Percentiles rank a stretch among this genome's conserved stretches.
Conservation (phyloP, 345 rosid genomes). For the Rubroshorea leprosula region DNA sequence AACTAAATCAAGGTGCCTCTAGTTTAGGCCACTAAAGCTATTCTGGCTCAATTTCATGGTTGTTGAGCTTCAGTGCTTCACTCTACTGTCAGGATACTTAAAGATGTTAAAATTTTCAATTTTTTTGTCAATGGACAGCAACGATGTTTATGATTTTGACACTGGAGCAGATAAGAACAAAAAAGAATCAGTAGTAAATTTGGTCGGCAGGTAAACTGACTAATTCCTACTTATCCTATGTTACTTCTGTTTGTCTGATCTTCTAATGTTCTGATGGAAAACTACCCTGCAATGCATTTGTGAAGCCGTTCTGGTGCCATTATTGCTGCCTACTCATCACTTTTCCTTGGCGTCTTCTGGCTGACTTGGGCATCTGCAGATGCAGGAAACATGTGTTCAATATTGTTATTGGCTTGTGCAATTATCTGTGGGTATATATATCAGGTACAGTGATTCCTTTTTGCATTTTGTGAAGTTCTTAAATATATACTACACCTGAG, state of each 20-base stretch:
- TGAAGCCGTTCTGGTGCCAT: slow-evolving; percentile 66
- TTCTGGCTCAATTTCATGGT: too few species aligned
- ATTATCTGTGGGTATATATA: slow-evolving; percentile 71
- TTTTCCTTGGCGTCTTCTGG: slow-evolving; percentile 53
- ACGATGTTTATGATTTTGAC: slow-evolving; percentile 90
- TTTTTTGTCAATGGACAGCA: slow-evolving; percentile 49
- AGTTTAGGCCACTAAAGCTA: too few species aligned
- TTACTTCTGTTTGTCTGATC: neutral
- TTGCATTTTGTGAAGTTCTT: neutral
- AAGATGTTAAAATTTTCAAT: too few species aligned
- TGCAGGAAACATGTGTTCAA: slow-evolving; percentile 46
- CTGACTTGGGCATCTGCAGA: slow-evolving; percentile 50
- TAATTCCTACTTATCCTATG: too few species aligned
- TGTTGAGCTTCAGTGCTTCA: too few species aligned
- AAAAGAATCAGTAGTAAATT: slow-evolving; percentile 80
- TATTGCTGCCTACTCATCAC: slow-evolving; percentile 47
- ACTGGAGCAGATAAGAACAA: slow-evolving; percentile 91
- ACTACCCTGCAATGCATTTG: slow-evolving; percentile 14
- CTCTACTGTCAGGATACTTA: too few species aligned
- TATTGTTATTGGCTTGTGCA: slow-evolving; percentile 56
- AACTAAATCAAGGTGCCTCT: too few species aligned
- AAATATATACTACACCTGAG: too few species aligned
- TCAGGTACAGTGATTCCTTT: slow-evolving; percentile 39
- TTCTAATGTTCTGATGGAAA: neutral
- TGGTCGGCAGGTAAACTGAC: slow-evolving; percentile 69